Evolutionary conservation across 2,329 filamentous ascomycete genomes (phyloP), one percentile per base, ranked within the genome.

Genomic region (Neonectria punicea): DNA sequence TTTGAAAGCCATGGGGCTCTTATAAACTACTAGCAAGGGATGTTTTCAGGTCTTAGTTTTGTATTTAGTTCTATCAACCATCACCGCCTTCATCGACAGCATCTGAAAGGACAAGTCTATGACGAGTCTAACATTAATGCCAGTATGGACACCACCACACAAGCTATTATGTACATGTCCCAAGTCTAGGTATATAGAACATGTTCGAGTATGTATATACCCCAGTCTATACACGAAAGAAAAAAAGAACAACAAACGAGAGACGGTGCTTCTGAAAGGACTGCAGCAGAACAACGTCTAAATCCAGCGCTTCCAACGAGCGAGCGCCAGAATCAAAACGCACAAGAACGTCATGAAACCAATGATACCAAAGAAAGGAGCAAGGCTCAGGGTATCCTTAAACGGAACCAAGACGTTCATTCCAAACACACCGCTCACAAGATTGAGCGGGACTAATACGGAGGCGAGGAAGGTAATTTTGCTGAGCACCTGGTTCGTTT

Each of bases 401-500:
- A 90, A 94, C 0, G 93, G 93, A 16, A 96, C 90, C 4, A 78
- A 76, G 1, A 97, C 92, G 80, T 97, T 97, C 93, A 97, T 97
- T 59, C 93, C 93, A 75, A 94, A 95, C 47, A 94, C 82, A 80
- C 92, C 92, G 43, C 93, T 97, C 67, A 98, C 90, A 69, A 99
- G 84, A 77, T 98, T 99, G 70, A 99, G 89, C 3, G 96, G 96
- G 63, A 99, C 94, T n/a, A 99, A 87, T 70, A 99, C 93, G 3
- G 95, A 97, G 1, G 94, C 96, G 69, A 98, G 85, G 65, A 98
- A 88, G 0, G 96, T 99, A 73, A 99, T 96, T 83, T 98, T 97
- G 82, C 93, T 94, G 13, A 99, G 87, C 7, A 95, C 92, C 70
- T 92, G 89, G 82, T 98, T 98, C 59, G 93, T 94, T 70, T 90